Evolutionary conservation across 2,329 filamentous ascomycete genomes (phyloP).

Genomic region (Arthrinium phaeospermum): DNA sequence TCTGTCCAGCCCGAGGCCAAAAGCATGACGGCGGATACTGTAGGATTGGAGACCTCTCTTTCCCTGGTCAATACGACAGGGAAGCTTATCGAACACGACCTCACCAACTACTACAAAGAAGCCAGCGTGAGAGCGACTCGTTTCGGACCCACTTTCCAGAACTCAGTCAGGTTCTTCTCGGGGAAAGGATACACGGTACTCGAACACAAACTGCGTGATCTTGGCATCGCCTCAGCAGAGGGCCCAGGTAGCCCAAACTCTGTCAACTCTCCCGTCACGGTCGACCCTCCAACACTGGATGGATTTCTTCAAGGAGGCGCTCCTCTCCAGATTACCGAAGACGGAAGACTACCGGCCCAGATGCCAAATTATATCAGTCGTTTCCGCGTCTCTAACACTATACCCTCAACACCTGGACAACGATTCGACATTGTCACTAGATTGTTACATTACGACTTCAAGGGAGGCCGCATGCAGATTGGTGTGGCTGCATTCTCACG

Average conservation of each 20-base stretch:
- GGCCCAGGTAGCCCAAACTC: slow-evolving; percentile 21
- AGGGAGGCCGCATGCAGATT: slow-evolving; percentile 33
- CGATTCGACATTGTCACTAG: slow-evolving; percentile 33
- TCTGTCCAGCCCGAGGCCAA: slow-evolving; percentile 28
- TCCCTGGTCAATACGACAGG: not conserved
- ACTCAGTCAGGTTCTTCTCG: slow-evolving; percentile 24
- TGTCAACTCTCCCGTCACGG: slow-evolving; percentile 30
- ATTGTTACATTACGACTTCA: slow-evolving; percentile 21
- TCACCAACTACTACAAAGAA: slow-evolving; percentile 17
- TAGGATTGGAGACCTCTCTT: slow-evolving; percentile 24
- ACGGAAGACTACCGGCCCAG: slow-evolving; percentile 30
- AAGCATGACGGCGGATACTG: slow-evolving; percentile 29
- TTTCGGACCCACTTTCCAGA: slow-evolving; percentile 36
- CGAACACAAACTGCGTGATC: slow-evolving; percentile 31
- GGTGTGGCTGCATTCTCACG: slow-evolving; percentile 34
- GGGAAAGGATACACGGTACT: slow-evolving; percentile 31
- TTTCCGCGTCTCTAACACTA: slow-evolving; percentile 38
- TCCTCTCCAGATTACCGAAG: slow-evolving; percentile 30
- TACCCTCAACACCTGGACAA: slow-evolving; percentile 28
- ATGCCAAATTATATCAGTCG: slow-evolving; percentile 40
- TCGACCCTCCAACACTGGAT: slow-evolving; percentile 38
- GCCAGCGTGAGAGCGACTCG: slow-evolving; percentile 26
- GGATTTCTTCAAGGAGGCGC: slow-evolving; percentile 34
- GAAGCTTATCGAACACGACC: slow-evolving; percentile 24
- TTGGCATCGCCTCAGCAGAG: slow-evolving; percentile 25